These are phyloP conservation scores for Melampsora americana DNA, from an alignment of 1,284 basidiomycete species.

Conservation along the genomic window DNA sequence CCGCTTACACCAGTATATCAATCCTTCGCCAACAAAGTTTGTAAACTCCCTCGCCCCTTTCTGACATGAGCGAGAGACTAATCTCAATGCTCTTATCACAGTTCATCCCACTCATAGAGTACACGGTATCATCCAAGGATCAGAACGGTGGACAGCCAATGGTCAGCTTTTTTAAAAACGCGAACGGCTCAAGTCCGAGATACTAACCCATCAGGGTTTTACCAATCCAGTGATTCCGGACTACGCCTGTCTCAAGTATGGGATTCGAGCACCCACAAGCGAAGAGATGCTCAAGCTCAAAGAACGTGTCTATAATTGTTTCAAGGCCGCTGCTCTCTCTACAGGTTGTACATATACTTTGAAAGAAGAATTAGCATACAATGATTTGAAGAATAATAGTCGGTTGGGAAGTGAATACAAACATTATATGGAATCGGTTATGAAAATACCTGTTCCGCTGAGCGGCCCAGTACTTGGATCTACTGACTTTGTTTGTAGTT, in stretches of 20 bases:
- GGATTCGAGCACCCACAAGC: slow-evolving; percentile 53
- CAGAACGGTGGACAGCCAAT: slow-evolving; percentile 52
- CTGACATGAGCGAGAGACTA: slow-evolving; percentile 3
- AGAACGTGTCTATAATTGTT: slow-evolving; percentile 52
- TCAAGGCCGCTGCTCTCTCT: slow-evolving; percentile 54
- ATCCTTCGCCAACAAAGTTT: slow-evolving; percentile 71
- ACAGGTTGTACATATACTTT: slow-evolving; percentile 54
- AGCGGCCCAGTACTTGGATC: slow-evolving; percentile 46
- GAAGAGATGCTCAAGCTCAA: slow-evolving; percentile 49
- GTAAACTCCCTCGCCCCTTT: slow-evolving; percentile 61
- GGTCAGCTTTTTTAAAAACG: slow-evolving; percentile 31
- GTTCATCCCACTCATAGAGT: slow-evolving; percentile 50
- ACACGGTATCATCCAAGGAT: slow-evolving; percentile 55
- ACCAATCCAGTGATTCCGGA: slow-evolving; percentile 53
- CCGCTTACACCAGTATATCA: slow-evolving; percentile 71
- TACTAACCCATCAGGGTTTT: not conserved
- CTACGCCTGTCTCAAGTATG: slow-evolving; percentile 52
- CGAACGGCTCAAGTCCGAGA: not conserved
- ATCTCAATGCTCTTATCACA: not conserved
- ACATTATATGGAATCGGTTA: slow-evolving; percentile 48
- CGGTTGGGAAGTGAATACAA: slow-evolving; percentile 49
- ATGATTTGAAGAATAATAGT: slow-evolving; percentile 52
- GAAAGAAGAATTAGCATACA: slow-evolving; percentile 50
- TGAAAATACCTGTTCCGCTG: slow-evolving; percentile 46
- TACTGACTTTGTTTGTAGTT: slow-evolving; percentile 53